Percentiles rank a stretch among this genome's conserved stretches.
phyloP scores from a whole-genome alignment of 2,329 filamentous ascomycete genomes.

The Penicillium sp. region DNA sequence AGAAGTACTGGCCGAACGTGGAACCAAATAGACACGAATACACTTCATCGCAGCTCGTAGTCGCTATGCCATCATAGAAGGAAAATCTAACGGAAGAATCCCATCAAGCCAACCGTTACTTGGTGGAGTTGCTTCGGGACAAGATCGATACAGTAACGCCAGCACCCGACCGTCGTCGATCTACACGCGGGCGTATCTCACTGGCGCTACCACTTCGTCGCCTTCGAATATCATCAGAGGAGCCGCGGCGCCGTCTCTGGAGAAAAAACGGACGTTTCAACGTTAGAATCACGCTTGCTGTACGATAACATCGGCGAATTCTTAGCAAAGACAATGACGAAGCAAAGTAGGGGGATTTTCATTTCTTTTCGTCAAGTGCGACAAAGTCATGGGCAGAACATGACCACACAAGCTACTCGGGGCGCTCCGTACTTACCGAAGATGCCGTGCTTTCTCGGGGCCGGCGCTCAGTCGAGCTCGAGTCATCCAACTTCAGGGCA shows the following conservation, averaged over 20 bases:
- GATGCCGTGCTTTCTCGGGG: slow-evolving; percentile 31
- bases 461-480: slow-evolving; percentile 47
- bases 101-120: too few species aligned
- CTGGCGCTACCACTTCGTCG: slow-evolving; percentile 37
- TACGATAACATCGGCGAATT: slow-evolving; percentile 28
- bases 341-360: too few species aligned
- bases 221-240: slow-evolving; percentile 33
- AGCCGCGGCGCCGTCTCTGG: slow-evolving; percentile 41
- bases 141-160: slow-evolving; percentile 31
- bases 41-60: slow-evolving; percentile 29
- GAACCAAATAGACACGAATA: slow-evolving; percentile 25
- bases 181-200: slow-evolving; percentile 36
- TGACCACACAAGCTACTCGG: too few species aligned
- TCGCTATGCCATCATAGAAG: slow-evolving; percentile 33
- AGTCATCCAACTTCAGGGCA: slow-evolving; percentile 75
- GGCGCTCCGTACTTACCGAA: slow-evolving; percentile 37
- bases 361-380: too few species aligned
- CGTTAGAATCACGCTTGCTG: slow-evolving; percentile 43
- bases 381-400: too few species aligned
- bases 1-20: slow-evolving; percentile 12
- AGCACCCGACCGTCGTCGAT: slow-evolving; percentile 34
- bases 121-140: slow-evolving; percentile 38
- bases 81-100: slow-evolving; percentile 21
- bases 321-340: slow-evolving; percentile 35
- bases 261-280: slow-evolving; percentile 37